Percentiles rank a stretch among this genome's conserved stretches.
These are phyloP conservation scores for Ulmus americana DNA, from an alignment of 331 rosid species.

Conservation along the genomic window DNA sequence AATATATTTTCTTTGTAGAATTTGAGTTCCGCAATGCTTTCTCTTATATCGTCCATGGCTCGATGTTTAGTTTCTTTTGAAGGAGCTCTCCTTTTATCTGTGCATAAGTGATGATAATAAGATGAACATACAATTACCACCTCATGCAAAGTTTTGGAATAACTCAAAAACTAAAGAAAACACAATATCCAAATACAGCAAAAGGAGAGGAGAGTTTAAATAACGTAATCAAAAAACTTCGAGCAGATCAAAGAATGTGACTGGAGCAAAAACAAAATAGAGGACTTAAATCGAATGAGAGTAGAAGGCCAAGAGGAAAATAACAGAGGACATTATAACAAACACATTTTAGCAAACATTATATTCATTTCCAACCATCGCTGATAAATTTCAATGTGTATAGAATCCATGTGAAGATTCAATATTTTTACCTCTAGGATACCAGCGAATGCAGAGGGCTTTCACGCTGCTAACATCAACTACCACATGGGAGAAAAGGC, in stretches of 20 bases:
- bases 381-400: too few relatives aligned
- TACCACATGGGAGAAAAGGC: conserved; percentile 79
- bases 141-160: background rate
- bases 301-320: background rate
- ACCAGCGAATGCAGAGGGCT: conserved; percentile 88
- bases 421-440: conserved; percentile 58
- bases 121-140: background rate
- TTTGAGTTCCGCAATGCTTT: conserved; percentile 74
- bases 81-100: conserved; percentile 63
- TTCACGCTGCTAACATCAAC: conserved; percentile 93
- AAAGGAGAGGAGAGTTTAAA: background rate
- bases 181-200: background rate
- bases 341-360: background rate
- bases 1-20: conserved; percentile 71
- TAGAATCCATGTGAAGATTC: background rate
- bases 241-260: background rate
- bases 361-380: background rate
- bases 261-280: too few relatives aligned
- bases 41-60: conserved; percentile 92
- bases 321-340: background rate
- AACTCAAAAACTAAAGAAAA: background rate
- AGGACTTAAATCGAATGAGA: background rate
- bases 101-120: conserved; percentile 23
- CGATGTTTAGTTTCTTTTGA: conserved; percentile 63
- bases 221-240: background rate